These are phyloP conservation scores for Sclerospora graminicola DNA, from an alignment of 352 stramenopile genomes.

Conservation along the genomic window DNA sequence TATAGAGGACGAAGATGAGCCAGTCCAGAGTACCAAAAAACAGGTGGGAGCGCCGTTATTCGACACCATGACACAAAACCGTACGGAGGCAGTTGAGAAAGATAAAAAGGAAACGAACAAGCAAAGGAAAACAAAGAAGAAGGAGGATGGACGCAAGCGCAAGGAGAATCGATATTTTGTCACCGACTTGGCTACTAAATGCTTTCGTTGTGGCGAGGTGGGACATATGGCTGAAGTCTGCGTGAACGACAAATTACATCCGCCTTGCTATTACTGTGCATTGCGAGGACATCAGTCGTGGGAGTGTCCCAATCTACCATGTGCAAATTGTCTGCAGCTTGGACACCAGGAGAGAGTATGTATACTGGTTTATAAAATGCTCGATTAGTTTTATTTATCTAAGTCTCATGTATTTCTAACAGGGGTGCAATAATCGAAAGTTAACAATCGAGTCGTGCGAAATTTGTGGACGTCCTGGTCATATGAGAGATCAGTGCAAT, in stretches of 20 bases:
- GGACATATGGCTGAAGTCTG: constrained; percentile 70
- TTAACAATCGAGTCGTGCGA: constrained; percentile 30
- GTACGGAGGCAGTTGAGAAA: constrained; percentile 3
- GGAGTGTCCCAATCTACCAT: constrained; percentile 59
- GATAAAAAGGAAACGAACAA: constrained; percentile 16
- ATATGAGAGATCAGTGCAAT: constrained; percentile 34
- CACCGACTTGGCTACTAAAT: constrained; percentile 76
- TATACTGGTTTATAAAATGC: not conserved
- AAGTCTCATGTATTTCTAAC: not conserved
- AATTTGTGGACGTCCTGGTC: constrained; percentile 46
- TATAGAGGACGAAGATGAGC: constrained; percentile 18
- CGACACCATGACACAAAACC: constrained; percentile 4
- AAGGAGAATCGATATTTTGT: constrained; percentile 73
- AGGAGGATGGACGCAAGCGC: constrained; percentile 26
- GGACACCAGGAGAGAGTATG: constrained; percentile 52
- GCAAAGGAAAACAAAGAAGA: constrained; percentile 23
- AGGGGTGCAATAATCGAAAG: constrained; percentile 50
- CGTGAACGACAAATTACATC: constrained; percentile 59
- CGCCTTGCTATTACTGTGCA: constrained; percentile 74
- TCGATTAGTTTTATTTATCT: not conserved
- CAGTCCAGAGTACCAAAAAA: constrained; percentile 14
- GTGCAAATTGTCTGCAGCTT: constrained; percentile 50
- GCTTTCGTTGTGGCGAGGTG: constrained; percentile 74
- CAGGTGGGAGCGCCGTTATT: constrained; percentile 49
- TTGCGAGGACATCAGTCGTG: constrained; percentile 60